A percentile compares a stretch with the other conserved stretches of the same genome.
These are phyloP conservation scores for Epichloe sylvatica DNA, from an alignment of 2,329 filamentous ascomycete genomes.

Conservation along the genomic window DNA sequence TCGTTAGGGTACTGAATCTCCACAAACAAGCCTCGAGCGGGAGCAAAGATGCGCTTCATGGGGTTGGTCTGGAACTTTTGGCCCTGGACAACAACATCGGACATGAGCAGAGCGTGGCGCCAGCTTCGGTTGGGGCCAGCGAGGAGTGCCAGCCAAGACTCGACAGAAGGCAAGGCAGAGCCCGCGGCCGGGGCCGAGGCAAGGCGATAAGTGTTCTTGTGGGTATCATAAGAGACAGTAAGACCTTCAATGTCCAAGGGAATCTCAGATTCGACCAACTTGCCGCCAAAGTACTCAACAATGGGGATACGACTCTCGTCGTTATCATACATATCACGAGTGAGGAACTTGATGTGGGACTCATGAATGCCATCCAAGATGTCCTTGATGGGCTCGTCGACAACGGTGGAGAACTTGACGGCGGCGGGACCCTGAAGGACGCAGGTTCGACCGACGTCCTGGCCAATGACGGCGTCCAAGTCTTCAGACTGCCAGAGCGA, in stretches of 20 bases:
- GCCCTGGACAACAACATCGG: constrained; percentile 87
- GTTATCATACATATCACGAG: constrained; percentile 64
- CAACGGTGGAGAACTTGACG: constrained; percentile 72
- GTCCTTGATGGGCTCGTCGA: constrained; percentile 89
- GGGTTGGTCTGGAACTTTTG: constrained; percentile 97
- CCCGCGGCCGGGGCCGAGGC: constrained; percentile 60
- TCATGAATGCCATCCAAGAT: constrained; percentile 87
- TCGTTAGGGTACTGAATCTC: constrained; percentile 76
- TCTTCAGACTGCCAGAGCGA: constrained; percentile 99
- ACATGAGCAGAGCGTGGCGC: constrained; percentile 87
- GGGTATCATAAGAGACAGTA: constrained; percentile 60
- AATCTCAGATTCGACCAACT: constrained; percentile 56
- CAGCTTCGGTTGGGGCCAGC: constrained; percentile 79
- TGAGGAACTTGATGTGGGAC: constrained; percentile 67
- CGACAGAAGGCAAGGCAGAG: constrained; percentile 59
- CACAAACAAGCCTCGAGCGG: constrained; percentile 72
- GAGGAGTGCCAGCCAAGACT: constrained; percentile 77
- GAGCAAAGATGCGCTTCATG: constrained; percentile 79
- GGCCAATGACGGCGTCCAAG: constrained; percentile 83
- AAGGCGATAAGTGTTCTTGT: constrained; percentile 75
- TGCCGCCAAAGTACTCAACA: constrained; percentile 91
- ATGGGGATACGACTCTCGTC: constrained; percentile 64
- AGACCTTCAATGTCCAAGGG: constrained; percentile 75
- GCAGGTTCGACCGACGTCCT: constrained; percentile 91
- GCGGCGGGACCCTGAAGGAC: constrained; percentile 93